Percentiles rank a stretch among this genome's conserved stretches.
Conservation (phyloP, 2,329 filamentous ascomycete species). For the Fusarium chaquense region DNA sequence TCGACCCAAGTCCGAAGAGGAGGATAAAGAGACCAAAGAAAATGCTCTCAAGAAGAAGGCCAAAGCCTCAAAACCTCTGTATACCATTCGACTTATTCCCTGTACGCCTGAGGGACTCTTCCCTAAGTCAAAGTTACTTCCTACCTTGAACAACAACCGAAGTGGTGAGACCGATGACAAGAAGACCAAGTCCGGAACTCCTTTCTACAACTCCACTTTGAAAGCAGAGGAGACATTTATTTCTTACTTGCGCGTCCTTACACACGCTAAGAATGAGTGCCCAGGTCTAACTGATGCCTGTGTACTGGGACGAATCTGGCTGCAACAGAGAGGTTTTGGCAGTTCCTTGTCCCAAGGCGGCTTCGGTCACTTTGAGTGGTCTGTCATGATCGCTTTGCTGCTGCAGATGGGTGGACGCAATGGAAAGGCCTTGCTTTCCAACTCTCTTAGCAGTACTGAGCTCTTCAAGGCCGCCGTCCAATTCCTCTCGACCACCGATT, state of each 20-base stretch:
- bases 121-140: conserved; percentile 75
- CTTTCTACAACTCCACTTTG: conserved; percentile 90
- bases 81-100: conserved; percentile 80
- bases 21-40: conserved; percentile 24
- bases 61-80: conserved; percentile 55
- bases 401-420: conserved; percentile 81
- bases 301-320: conserved; percentile 87
- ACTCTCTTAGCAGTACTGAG: conserved; percentile 89
- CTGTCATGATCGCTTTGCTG: conserved; percentile 81
- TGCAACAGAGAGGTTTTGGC: conserved; percentile 86
- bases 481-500: conserved; percentile 80
- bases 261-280: conserved; percentile 76
- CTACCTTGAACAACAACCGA: conserved; percentile 77
- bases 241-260: conserved; percentile 79
- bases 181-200: conserved; percentile 67
- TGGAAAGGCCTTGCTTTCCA: conserved; percentile 78
- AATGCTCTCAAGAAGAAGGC: conserved; percentile 45
- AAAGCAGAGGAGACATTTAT: conserved; percentile 81
- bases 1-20: conserved; percentile 51
- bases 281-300: conserved; percentile 84
- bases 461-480: conserved; percentile 96
- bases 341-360: conserved; percentile 79
- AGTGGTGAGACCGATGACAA: conserved; percentile 59
- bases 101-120: conserved; percentile 78
- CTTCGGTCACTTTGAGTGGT: conserved; percentile 95